Conservation (phyloP, 441 rosid species). For the Syzygium malaccense region DNA sequence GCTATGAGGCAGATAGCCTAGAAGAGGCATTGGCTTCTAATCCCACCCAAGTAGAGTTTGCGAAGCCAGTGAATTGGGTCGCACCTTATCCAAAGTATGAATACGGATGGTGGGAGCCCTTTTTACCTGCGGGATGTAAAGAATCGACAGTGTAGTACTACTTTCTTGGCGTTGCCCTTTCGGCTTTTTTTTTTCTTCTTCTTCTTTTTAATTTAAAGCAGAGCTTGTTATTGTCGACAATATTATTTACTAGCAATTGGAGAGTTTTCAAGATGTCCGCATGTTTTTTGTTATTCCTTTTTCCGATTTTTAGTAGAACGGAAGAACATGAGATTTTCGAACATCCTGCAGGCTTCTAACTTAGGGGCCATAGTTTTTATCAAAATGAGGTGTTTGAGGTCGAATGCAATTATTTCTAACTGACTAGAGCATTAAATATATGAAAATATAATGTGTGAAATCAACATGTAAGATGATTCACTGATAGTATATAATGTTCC, state of each 20-base stretch:
- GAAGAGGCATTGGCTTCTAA: slow-evolving; percentile 81
- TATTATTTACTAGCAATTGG: background rate
- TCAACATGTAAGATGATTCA: background rate
- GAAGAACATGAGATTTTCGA: background rate
- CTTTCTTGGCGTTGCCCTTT: background rate
- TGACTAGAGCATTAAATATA: background rate
- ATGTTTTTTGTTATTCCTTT: background rate
- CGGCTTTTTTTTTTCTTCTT: background rate
- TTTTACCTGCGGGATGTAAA: slow-evolving; percentile 40
- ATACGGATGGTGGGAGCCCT: slow-evolving; percentile 87
- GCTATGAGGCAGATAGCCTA: slow-evolving; percentile 51
- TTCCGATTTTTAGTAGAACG: background rate
- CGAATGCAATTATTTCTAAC: background rate
- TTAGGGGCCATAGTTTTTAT: background rate
- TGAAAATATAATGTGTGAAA: background rate
- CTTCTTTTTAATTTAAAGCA: background rate
- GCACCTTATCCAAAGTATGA: slow-evolving; percentile 93
- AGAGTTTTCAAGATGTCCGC: background rate
- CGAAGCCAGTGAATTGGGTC: slow-evolving; percentile 71
- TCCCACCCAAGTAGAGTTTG: slow-evolving; percentile 57
- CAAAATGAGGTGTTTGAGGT: background rate
- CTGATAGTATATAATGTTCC: background rate
- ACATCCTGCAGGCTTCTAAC: background rate
- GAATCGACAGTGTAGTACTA: background rate
- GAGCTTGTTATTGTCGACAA: background rate